Conservation (phyloP, 257 asterid species). For the Primulina eburnea region DNA sequence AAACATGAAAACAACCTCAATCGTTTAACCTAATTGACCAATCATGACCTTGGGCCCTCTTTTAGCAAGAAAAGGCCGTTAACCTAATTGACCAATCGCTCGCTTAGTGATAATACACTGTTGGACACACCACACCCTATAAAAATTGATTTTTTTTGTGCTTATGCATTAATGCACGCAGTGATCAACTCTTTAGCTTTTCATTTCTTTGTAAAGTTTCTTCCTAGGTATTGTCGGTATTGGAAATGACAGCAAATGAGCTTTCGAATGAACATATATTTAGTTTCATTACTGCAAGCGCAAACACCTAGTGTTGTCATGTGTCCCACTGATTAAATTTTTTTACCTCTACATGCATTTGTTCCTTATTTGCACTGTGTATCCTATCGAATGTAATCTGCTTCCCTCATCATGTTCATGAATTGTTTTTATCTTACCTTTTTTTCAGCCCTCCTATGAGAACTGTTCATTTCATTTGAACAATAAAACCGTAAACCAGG, state of each 20-base stretch:
- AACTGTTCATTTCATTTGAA: constrained; percentile 25
- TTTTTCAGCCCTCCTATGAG: constrained; percentile 30
- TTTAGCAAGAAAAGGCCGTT: neutral
- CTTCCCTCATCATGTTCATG: neutral
- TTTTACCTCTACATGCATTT: neutral
- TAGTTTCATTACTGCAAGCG: neutral
- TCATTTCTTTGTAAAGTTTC: neutral
- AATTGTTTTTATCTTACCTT: neutral
- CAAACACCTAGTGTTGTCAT: neutral
- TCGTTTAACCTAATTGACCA: neutral
- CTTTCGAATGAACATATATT: neutral
- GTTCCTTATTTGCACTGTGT: too few species aligned
- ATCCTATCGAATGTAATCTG: neutral
- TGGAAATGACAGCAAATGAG: neutral
- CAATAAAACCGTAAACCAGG: constrained; percentile 28
- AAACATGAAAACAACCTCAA: neutral
- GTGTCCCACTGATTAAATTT: neutral
- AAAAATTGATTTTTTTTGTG: neutral
- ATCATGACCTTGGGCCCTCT: neutral
- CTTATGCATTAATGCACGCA: neutral
- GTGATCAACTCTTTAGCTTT: neutral
- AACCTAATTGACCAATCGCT: too few species aligned
- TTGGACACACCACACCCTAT: neutral
- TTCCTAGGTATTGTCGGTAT: neutral
- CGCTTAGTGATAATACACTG: neutral